Conservation (phyloP, 176 grass and related monocot genomes). For the Oryza meyeriana region DNA sequence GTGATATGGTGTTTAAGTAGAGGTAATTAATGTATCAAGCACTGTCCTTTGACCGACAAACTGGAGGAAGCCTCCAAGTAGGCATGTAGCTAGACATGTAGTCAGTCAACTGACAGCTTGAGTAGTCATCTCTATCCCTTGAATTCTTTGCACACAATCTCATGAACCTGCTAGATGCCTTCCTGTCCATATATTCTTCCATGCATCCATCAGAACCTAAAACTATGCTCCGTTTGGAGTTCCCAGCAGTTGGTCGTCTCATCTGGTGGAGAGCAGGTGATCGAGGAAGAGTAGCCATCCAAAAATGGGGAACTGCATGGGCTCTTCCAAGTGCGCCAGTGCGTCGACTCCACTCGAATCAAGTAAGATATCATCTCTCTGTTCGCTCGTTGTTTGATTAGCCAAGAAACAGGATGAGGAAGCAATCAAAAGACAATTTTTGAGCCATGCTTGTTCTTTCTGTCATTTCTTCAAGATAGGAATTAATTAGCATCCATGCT, state of each 20-base stretch:
- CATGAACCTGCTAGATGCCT: not conserved
- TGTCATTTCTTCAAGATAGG: not conserved
- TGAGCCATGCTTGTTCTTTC: not conserved
- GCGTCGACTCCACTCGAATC: conserved; percentile 53
- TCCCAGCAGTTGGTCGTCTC: not conserved
- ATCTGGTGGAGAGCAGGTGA: not conserved
- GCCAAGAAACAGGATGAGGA: not conserved
- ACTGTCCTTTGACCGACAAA: conserved; percentile 22
- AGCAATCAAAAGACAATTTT: not conserved
- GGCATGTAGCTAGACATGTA: not conserved
- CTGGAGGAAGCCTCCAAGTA: not conserved
- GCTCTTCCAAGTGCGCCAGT: conserved; percentile 53
- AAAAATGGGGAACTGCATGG: conserved; percentile 73
- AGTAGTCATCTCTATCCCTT: not conserved
- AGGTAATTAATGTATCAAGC: not conserved
- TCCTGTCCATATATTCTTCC: not conserved
- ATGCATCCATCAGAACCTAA: not conserved
- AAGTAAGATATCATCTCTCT: conserved; percentile 30
- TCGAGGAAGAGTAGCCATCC: not conserved
- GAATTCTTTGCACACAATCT: not conserved
- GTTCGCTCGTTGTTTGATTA: not conserved
- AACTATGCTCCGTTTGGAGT: not conserved
- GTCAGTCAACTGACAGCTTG: conserved; percentile 29
- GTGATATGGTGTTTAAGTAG: not conserved
- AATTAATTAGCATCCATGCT: not conserved